phyloP scores from a whole-genome alignment of 495 filamentous ascomycete species.

The Pseudoneurospora amorphoporcata region DNA sequence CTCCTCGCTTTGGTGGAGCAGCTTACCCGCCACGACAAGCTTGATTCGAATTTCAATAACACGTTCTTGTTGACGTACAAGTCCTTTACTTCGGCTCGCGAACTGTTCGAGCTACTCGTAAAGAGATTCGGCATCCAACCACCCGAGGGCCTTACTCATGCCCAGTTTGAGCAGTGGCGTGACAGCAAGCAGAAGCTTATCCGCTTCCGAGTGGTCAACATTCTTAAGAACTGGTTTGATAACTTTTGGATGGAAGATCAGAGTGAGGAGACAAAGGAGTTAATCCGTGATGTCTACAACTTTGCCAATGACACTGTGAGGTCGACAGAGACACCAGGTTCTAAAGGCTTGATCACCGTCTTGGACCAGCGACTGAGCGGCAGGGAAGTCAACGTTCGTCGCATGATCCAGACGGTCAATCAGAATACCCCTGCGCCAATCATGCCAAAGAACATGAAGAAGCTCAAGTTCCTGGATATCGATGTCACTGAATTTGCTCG shows the following conservation, averaged over 20 bases:
- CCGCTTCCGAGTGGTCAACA: conserved; percentile 91
- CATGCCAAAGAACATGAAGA: conserved; percentile 98
- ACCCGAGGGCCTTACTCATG: conserved; percentile 63
- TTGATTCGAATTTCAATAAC: conserved; percentile 92
- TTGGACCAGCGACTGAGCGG: conserved; percentile 80
- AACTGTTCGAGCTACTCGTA: conserved; percentile 87
- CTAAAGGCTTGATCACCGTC: conserved; percentile 65
- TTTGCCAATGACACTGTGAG: conserved; percentile 91
- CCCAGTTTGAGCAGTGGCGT: conserved; percentile 78
- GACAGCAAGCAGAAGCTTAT: conserved; percentile 94
- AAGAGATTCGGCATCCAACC: conserved; percentile 88
- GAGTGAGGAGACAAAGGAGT: conserved; percentile 68
- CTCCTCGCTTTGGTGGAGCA: conserved; percentile 89
- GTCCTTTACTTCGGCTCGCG: conserved; percentile 82
- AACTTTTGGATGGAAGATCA: conserved; percentile 96
- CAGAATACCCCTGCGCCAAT: conserved; percentile 75
- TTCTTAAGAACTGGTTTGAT: conserved; percentile 96
- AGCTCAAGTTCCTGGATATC: conserved; percentile 96
- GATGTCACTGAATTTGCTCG: conserved; percentile 92
- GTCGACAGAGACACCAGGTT: conserved; percentile 82
- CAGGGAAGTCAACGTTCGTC: conserved; percentile 77
- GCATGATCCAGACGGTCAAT: conserved; percentile 75
- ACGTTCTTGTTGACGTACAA: conserved; percentile 95
- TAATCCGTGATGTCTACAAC: conserved; percentile 77
- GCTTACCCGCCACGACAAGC: conserved; percentile 86